Evolutionary conservation across 2,329 filamentous ascomycete species (phyloP).

Genomic region (Elsinoe perseae): DNA sequence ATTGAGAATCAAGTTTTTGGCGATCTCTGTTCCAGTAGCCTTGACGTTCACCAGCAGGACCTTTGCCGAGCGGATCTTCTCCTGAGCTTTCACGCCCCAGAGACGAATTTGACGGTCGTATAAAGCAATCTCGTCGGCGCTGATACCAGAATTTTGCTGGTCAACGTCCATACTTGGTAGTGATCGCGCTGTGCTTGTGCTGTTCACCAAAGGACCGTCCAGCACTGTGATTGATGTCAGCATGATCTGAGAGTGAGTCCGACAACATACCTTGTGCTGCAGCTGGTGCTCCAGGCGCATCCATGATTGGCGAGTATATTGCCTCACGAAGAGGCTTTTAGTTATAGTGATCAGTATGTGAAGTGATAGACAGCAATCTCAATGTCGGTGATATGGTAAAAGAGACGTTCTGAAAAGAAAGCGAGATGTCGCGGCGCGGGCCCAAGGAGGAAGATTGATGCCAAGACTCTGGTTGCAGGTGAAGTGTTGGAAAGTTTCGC

Average conservation of each 20-base stretch:
- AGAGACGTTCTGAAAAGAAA: not conserved
- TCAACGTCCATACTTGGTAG: slow-evolving; percentile 16
- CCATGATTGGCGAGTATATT: not conserved
- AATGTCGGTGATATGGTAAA: not conserved
- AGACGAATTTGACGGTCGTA: slow-evolving; percentile 96
- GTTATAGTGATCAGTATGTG: not conserved
- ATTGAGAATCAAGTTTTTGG: slow-evolving; percentile 93
- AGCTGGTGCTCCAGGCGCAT: not conserved
- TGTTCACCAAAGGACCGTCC: slow-evolving; percentile 12
- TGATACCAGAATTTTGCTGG: slow-evolving; percentile 21
- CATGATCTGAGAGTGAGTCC: not conserved
- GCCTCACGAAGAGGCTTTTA: not conserved
- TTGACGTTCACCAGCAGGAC: slow-evolving; percentile 84
- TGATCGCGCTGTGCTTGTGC: slow-evolving; percentile 21
- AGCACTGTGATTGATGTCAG: not conserved
- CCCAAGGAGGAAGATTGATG: not conserved
- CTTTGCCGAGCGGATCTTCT: slow-evolving; percentile 74
- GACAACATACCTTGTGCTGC: not conserved
- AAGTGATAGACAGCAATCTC: not conserved
- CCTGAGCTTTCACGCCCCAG: slow-evolving; percentile 93
- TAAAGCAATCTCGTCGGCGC: slow-evolving; percentile 82
- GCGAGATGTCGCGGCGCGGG: too few species aligned
- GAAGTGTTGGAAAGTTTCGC: too few species aligned
- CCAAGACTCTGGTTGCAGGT: too few species aligned
- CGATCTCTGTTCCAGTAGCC: slow-evolving; percentile 85